These are phyloP conservation scores for Suhomyces guaymorum DNA, from an alignment of 1,139 yeast genomes.

Conservation along the genomic window DNA sequence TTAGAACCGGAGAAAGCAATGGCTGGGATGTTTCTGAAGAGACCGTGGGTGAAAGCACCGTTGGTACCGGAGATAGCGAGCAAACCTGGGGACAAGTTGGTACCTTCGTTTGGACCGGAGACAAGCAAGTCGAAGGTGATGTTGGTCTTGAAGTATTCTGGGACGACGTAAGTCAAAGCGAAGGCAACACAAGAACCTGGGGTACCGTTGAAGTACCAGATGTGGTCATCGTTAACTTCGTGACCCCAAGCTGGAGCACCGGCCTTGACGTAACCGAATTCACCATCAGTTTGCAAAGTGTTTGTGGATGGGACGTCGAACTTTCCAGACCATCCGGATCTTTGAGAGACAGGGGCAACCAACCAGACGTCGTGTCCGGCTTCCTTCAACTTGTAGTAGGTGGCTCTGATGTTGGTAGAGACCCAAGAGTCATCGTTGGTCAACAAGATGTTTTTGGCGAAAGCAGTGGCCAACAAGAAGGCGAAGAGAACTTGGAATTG, in stretches of 20 bases:
- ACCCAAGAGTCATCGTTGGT: constrained; percentile 65
- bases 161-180: constrained; percentile 44
- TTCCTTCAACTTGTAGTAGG: constrained; percentile 52
- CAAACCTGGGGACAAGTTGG: constrained; percentile 42
- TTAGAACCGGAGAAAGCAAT: constrained; percentile 50
- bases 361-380: constrained; percentile 58
- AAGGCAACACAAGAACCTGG: constrained; percentile 48
- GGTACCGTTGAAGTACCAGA: constrained; percentile 54
- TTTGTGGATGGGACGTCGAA: constrained; percentile 47
- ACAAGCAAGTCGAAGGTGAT: constrained; percentile 44
- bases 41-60: constrained; percentile 47
- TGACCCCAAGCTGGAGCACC: constrained; percentile 53
- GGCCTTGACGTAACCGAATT: constrained; percentile 39
- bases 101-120: constrained; percentile 51
- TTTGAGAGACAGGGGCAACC: constrained; percentile 60
- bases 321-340: constrained; percentile 61
- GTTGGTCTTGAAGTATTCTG: constrained; percentile 37
- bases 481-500: constrained; percentile 15
- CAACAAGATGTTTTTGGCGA: constrained; percentile 51
- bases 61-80: constrained; percentile 48
- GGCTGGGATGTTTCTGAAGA: constrained; percentile 45
- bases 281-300: constrained; percentile 44
- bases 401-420: constrained; percentile 60
- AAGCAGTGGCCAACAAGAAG: constrained; percentile 16
- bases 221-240: constrained; percentile 41